These are phyloP conservation scores for Podaxis pistillaris DNA, from an alignment of 768 basidiomycete genomes.

Conservation along the genomic window DNA sequence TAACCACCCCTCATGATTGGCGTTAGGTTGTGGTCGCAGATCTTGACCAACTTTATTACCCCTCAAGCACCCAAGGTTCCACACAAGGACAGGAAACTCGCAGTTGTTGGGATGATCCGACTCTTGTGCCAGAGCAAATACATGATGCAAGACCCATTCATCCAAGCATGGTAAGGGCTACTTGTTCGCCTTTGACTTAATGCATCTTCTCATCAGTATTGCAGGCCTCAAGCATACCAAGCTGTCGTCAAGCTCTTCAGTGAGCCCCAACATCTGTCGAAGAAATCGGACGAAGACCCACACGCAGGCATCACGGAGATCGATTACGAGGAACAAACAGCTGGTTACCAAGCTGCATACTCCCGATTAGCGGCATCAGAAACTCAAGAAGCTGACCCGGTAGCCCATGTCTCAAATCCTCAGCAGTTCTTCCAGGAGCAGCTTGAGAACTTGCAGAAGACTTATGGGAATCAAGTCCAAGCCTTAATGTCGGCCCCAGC, in stretches of 20 bases:
- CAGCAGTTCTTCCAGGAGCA: conserved; percentile 50
- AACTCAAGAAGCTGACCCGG: conserved; percentile 53
- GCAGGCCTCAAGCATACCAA: conserved; percentile 69
- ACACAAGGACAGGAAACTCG: conserved; percentile 81
- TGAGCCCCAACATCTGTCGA: conserved; percentile 69
- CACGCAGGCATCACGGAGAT: conserved; percentile 67
- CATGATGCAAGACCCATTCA: conserved; percentile 66
- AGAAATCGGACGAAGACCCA: conserved; percentile 42
- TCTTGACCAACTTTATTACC: conserved; percentile 73
- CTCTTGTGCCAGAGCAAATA: conserved; percentile 71
- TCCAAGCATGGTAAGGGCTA: conserved; percentile 59
- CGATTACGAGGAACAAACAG: conserved; percentile 87
- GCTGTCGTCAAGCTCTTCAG: conserved; percentile 75
- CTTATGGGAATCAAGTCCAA: conserved; percentile 36
- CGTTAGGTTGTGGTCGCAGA: conserved; percentile 68
- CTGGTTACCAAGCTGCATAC: conserved; percentile 93
- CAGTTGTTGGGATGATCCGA: conserved; percentile 75
- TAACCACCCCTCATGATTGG: background rate
- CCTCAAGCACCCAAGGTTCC: conserved; percentile 81
- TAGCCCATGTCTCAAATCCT: conserved; percentile 58
- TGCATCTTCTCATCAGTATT: background rate
- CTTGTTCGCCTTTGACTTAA: background rate
- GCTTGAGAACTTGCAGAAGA: conserved; percentile 35
- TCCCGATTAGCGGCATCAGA: conserved; percentile 87
- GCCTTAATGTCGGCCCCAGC: conserved; percentile 33